These are phyloP conservation scores for Penicillium occitanis DNA, from an alignment of 2,329 filamentous ascomycete genomes.

Conservation along the genomic window DNA sequence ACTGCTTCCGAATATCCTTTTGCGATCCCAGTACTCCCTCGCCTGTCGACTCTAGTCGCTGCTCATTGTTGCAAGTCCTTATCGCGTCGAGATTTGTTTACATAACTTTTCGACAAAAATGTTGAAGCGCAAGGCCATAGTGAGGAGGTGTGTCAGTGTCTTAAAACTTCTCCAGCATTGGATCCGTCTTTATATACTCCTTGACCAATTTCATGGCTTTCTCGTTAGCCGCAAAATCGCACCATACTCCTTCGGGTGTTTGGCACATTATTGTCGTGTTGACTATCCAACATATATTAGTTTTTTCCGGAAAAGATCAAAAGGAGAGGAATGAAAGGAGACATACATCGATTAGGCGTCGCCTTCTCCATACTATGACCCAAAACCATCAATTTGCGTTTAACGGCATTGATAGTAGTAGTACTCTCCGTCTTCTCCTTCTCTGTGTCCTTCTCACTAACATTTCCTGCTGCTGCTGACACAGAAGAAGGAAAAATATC, in stretches of 20 bases:
- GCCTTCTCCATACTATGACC: not conserved
- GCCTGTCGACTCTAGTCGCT: no score
- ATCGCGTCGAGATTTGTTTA: no score
- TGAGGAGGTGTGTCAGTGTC: no score
- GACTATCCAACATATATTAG: not conserved
- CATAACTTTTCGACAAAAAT: no score
- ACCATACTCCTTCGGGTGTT: constrained; percentile 3
- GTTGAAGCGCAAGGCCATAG: no score
- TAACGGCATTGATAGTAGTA: not conserved
- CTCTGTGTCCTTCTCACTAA: not conserved
- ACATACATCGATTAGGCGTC: not conserved
- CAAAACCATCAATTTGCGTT: not conserved
- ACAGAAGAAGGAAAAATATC: not conserved
- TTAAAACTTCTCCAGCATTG: constrained; percentile 4
- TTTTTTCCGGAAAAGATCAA: no score
- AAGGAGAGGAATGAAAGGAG: no score
- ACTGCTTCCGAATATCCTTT: no score
- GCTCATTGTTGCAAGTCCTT: no score
- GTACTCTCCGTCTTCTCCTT: not conserved
- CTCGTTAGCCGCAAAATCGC: not conserved
- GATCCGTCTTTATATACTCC: not conserved
- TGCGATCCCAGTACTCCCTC: no score
- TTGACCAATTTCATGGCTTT: not conserved
- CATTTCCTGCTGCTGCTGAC: not conserved
- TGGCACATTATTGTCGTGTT: not conserved